phyloP scores from a whole-genome alignment of 1,284 basidiomycete species.

The Violaceomyces palustris region DNA sequence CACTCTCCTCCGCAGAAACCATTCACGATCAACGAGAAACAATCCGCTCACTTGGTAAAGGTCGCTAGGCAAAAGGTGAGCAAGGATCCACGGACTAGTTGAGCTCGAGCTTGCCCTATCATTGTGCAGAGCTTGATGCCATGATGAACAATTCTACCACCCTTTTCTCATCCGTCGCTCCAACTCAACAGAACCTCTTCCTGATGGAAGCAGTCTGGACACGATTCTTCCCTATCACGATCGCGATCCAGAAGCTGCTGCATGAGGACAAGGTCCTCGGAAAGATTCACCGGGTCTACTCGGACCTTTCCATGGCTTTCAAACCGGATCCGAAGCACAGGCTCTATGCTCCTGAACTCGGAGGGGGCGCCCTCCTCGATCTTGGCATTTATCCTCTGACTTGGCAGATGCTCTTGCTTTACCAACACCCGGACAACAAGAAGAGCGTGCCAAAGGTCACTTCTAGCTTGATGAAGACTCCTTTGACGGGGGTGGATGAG shows the following conservation, averaged over 20 bases:
- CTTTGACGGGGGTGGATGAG: slow-evolving; percentile 71
- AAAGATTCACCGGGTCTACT: slow-evolving; percentile 18
- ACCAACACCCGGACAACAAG: slow-evolving; percentile 57
- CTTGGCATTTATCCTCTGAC: slow-evolving; percentile 54
- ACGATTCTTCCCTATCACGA: slow-evolving; percentile 36
- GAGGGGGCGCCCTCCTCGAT: slow-evolving; percentile 79
- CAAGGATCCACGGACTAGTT: too few species aligned
- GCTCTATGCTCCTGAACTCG: slow-evolving; percentile 72
- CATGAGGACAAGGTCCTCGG: slow-evolving; percentile 35
- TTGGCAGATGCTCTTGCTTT: slow-evolving; percentile 39
- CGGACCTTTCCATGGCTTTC: slow-evolving; percentile 28
- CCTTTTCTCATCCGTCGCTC: not conserved
- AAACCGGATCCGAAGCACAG: slow-evolving; percentile 62
- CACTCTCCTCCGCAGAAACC: slow-evolving; percentile 53
- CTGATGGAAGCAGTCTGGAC: slow-evolving; percentile 46
- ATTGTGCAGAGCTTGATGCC: too few species aligned
- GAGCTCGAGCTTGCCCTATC: too few species aligned
- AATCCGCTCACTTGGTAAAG: slow-evolving; percentile 61
- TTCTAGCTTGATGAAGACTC: slow-evolving; percentile 64
- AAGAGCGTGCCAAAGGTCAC: slow-evolving; percentile 57
- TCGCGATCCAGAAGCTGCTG: slow-evolving; percentile 23
- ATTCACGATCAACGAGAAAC: slow-evolving; percentile 55
- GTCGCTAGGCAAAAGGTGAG: slow-evolving; percentile 60
- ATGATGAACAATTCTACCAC: too few species aligned
- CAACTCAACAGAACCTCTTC: slow-evolving; percentile 19